Evolutionary conservation across 345 rosid species (phyloP).

Genomic region (Bruguiera sexangula): DNA sequence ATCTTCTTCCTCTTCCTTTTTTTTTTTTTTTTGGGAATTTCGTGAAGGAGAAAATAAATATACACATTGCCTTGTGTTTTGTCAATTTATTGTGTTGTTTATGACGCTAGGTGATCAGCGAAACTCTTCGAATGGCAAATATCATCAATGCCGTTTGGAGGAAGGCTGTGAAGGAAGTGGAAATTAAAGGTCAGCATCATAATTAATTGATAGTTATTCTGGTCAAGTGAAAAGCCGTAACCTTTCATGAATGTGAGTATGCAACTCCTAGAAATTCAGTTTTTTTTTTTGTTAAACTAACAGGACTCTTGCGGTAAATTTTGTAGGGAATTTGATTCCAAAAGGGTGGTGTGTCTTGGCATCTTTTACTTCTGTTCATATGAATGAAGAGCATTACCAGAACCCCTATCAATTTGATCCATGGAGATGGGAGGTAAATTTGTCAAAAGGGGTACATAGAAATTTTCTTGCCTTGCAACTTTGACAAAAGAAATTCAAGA

Average conservation of each 20-base stretch:
- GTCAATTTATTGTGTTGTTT: background rate
- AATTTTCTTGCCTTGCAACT: background rate
- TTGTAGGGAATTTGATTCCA: conserved; percentile 81
- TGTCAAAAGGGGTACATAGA: background rate
- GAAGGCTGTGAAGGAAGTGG: conserved; percentile 77
- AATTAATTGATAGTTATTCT: too few relatives aligned
- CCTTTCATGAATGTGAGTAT: too few relatives aligned
- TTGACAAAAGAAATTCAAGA: background rate
- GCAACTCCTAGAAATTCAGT: background rate
- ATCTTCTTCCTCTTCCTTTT: too few relatives aligned
- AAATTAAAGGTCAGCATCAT: conserved; percentile 60
- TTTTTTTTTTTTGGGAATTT: background rate
- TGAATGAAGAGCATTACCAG: conserved; percentile 73
- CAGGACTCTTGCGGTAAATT: conserved; percentile 13
- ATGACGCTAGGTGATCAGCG: conserved; percentile 67
- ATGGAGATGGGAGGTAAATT: conserved; percentile 92
- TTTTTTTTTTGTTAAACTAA: background rate
- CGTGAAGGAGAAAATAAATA: background rate
- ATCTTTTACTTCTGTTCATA: conserved; percentile 83
- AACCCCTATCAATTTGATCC: conserved; percentile 82
- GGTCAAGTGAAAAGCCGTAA: too few relatives aligned
- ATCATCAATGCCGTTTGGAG: conserved; percentile 95
- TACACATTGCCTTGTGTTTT: background rate
- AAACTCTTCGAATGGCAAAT: conserved; percentile 84
- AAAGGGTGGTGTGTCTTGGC: conserved; percentile 92